Evolutionary conservation across 1,139 yeast species (phyloP).

Genomic region (Saccharomyces uvarum): DNA sequence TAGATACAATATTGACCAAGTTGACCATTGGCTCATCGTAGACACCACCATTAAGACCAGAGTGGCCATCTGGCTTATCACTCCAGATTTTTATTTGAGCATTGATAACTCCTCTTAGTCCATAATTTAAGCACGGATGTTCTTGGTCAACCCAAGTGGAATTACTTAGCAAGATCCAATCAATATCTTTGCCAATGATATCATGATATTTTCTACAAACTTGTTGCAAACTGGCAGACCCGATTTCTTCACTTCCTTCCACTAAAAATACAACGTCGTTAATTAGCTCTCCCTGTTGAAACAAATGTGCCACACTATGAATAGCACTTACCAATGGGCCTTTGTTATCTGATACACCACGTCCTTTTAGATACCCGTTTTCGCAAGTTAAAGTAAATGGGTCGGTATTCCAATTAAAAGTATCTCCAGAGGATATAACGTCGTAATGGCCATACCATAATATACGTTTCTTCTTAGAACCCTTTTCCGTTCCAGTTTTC

Average conservation of each 20-base stretch:
- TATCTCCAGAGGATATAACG: conserved; percentile 65
- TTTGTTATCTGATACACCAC: conserved; percentile 92
- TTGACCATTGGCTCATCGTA: conserved; percentile 86
- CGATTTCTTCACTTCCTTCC: conserved; percentile 95
- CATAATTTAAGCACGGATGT: conserved; percentile 88
- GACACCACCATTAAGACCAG: conserved; percentile 95
- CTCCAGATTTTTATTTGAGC: conserved; percentile 64
- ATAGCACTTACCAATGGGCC: conserved; percentile 90
- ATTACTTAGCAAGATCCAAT: conserved; percentile 84
- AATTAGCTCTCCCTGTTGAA: conserved; percentile 43
- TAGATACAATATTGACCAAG: conserved; percentile 60
- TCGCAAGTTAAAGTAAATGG: conserved; percentile 70
- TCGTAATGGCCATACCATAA: conserved; percentile 96
- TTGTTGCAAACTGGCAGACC: conserved; percentile 75
- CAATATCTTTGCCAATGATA: conserved; percentile 57
- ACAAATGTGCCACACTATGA: conserved; percentile 74
- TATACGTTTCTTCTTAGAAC: conserved; percentile 36
- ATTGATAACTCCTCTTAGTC: conserved; percentile 84
- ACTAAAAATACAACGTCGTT: conserved; percentile 76
- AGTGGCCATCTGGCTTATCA: conserved; percentile 80
- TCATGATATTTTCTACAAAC: conserved; percentile 46
- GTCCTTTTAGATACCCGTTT: conserved; percentile 81
- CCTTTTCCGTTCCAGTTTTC: neutral
- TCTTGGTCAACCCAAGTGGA: conserved; percentile 90
- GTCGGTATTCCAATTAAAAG: conserved; percentile 62